Base-by-base conservation (phyloP, 2,329 filamentous ascomycete species). In the Fusarium chlamydosporum region DNA sequence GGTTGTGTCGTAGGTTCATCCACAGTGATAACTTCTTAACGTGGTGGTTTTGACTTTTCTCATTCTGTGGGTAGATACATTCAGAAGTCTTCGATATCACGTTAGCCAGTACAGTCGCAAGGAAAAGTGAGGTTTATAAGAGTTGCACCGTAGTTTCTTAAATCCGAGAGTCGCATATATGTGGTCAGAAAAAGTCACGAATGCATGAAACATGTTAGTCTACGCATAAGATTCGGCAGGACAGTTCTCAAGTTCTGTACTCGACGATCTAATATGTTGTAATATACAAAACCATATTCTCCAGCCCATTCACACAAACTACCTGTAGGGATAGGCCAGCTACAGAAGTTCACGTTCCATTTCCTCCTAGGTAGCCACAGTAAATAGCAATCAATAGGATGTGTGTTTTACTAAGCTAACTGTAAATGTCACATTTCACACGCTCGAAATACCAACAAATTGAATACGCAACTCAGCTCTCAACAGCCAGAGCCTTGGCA, bases 401-500 rank as follows among this genome's bases (percentile, higher is more conserved):
- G 23, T 11, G 35, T 41, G 7, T 7, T 31, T 16, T 12, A 23
- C 38, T 23, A 56, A 23, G 27, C 13, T 23, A 18, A 20, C 20
- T 20, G 18, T 52, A 42, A 33, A 42, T 20, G 35, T 23, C 38
- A 16, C 20, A 50, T 54, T 41, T 7, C 18, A 34, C 51, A 41
- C 65, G 50, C 55, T 38, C 20, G 40, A 46, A 40, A 27, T 20
- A 31, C n/a, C 26, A 51, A 23, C 29, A n/a, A 15, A 34, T 23
- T 23, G n/a, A 18, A 27, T 23, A 23, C 16, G 15, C 15, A 18
- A 15, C 42, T 67, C 55, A 77, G 53, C 75, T 80, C 84, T 97
- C 94, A 67, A 97, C 84, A 27, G 91, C 88, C 80, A 93, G 81
- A 12, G 91, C 92, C 84, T 93, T 95, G 57, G 91, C 84, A 15